Evolutionary conservation across 345 rosid genomes (phyloP), one percentile per base, ranked within the genome.

Genomic region (Eucalyptus pauciflora): DNA sequence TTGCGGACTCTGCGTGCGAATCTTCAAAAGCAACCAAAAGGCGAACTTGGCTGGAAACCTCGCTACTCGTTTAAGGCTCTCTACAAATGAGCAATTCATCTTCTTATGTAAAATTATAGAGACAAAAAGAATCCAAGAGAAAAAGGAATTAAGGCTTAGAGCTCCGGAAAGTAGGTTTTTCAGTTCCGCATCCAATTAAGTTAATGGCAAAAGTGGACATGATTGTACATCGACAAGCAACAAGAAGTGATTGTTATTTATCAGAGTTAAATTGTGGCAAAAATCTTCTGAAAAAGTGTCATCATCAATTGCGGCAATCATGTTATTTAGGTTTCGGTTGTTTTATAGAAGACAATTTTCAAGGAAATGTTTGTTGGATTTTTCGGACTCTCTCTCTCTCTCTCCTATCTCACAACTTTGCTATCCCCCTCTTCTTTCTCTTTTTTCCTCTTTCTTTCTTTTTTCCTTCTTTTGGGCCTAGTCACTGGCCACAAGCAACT

Each of bases 251-350:
- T 4, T 0, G 58, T 52, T 52, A 52, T 52, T 52, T 56, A 56
- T 20, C 25, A 24, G 29, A 22, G 62, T 56, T 24, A 56, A 56
- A 56, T 22, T 56, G 29, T 22, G 62, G 27, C 6, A 56, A 24
- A 24, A 56, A 56, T 56, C 62, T 56, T 22, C 4, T 1, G 62
- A 56, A 24, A 49, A 52, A 52, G 58, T 52, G 58, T 52, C 58
- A 52, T 52, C 58, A 52, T 52, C 58, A 52, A 52, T 4, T 52
- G 58, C 8, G 25, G 25, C 58, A 20, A 52, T 52, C 2, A 20
- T 18, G 58, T 20, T 20, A 20, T 52, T 52, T 52, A 52, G 58
- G 9, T 22, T 51, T 1, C 0, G 2, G 0, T 15, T 0, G 7
- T 50, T 50, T 5, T 0, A 1, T 50, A 50, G 0, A 1, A 50